phyloP scores from a whole-genome alignment of 371 early-diverging fungal genomes.

The Mucor sp. region DNA sequence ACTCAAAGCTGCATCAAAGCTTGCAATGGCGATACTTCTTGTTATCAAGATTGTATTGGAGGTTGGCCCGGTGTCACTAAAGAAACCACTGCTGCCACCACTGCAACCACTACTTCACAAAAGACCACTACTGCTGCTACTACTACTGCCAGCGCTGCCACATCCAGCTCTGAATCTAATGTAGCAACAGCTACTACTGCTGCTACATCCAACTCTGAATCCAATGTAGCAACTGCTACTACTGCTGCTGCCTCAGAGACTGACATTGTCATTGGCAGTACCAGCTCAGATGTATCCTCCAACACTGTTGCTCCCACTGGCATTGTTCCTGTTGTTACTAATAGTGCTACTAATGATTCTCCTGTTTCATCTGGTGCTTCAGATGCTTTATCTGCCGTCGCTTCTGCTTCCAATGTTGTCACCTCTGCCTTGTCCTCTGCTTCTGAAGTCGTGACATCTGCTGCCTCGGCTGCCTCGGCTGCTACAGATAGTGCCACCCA shows the following conservation, averaged over 20 bases:
- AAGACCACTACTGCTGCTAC: neutral
- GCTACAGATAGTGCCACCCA: neutral
- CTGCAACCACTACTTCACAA: neutral
- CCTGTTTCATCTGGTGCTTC: constrained; percentile 1
- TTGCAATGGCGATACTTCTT: constrained; percentile 15
- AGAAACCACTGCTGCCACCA: neutral
- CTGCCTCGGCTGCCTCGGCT: neutral
- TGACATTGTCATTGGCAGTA: neutral
- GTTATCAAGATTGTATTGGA: constrained; percentile 23
- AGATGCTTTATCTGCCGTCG: neutral
- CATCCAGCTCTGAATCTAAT: neutral
- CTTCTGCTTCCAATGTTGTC: neutral
- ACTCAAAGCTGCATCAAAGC: constrained; percentile 18
- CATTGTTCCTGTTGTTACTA: neutral
- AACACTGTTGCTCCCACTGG: neutral
- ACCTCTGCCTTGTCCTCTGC: constrained; percentile 7
- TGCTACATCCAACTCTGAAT: neutral
- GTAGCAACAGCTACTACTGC: neutral
- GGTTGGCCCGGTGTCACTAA: constrained; percentile 21
- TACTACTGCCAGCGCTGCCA: neutral
- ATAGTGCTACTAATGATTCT: neutral
- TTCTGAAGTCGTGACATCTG: neutral
- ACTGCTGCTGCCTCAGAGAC: neutral
- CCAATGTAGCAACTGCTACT: neutral
- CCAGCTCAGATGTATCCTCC: neutral